Evolutionary conservation across 495 filamentous ascomycete species (phyloP).

Genomic region (Paragyromitra xinjiangensis): DNA sequence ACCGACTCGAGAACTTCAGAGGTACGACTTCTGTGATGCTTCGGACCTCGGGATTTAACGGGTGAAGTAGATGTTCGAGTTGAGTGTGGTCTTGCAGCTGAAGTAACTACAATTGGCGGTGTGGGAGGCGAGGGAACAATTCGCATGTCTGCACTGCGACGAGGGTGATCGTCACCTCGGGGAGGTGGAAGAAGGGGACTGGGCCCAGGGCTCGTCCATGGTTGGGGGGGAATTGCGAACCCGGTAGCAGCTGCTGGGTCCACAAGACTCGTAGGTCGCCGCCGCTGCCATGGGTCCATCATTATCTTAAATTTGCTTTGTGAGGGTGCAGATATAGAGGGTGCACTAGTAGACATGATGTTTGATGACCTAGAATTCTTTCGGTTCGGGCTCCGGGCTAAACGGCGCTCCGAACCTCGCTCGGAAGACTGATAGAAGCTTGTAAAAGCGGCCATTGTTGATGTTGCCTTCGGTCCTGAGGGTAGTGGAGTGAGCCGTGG

Average conservation of each 20-base stretch:
- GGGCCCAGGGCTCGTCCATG: not conserved
- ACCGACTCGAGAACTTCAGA: constrained; percentile 26
- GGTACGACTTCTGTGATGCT: not conserved
- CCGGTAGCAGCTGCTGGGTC: not conserved
- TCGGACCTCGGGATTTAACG: not conserved
- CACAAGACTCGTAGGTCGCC: constrained; percentile 5
- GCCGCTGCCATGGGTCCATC: constrained; percentile 11
- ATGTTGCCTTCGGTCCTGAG: not conserved
- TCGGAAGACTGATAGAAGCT: constrained; percentile 13
- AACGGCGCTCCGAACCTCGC: constrained; percentile 20
- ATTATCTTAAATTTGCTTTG: not conserved
- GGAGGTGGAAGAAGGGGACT: constrained; percentile 40
- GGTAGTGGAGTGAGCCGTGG: constrained; percentile 7
- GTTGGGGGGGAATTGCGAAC: not conserved
- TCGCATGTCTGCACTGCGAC: constrained; percentile 7
- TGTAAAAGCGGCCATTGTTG: constrained; percentile 2
- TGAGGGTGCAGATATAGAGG: not conserved
- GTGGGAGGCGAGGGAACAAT: not conserved
- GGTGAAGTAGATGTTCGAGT: not conserved
- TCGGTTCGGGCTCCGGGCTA: constrained; percentile 12
- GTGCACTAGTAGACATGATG: not conserved
- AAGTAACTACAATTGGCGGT: not conserved
- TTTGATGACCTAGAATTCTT: not conserved
- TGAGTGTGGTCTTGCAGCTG: not conserved
- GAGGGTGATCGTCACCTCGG: not conserved